Conservation (phyloP, 371 early-diverging fungal species). For the Mucor sp. region DNA sequence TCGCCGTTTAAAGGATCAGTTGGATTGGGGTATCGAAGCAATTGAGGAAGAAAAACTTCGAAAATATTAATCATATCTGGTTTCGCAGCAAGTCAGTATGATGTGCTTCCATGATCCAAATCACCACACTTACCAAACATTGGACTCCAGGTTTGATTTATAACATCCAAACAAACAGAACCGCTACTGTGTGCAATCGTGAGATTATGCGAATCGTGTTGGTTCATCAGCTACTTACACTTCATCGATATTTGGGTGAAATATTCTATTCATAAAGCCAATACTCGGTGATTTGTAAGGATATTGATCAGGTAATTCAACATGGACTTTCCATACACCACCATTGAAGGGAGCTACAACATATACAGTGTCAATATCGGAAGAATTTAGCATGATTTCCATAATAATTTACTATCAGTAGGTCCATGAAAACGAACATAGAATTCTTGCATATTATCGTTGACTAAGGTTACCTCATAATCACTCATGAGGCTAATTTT, state of each 20-base stretch:
- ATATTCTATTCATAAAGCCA: conserved; percentile 99
- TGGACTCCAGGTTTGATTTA: conserved; percentile 99
- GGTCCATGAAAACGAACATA: conserved; percentile 95
- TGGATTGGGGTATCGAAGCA: conserved; percentile 98
- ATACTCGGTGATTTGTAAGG: conserved; percentile 99
- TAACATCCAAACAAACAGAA: conserved; percentile 98
- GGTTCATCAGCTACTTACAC: conserved; percentile 59
- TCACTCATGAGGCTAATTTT: conserved; percentile 91
- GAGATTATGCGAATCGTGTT: not conserved
- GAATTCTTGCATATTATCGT: conserved; percentile 99
- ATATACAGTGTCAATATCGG: not conserved
- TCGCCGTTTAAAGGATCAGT: conserved; percentile 99
- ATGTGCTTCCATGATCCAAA: not conserved
- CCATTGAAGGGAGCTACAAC: conserved; percentile 88
- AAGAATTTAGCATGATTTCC: not conserved
- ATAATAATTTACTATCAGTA: conserved; percentile 74
- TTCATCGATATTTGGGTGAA: conserved; percentile 99
- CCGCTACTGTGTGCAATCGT: conserved; percentile 75
- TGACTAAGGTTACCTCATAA: conserved; percentile 97
- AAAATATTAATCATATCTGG: conserved; percentile 97
- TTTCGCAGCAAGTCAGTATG: not conserved
- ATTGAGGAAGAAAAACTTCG: conserved; percentile 98
- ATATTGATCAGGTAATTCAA: conserved; percentile 98
- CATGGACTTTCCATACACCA: conserved; percentile 97
- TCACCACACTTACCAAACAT: conserved; percentile 85